Percentiles rank a stretch among this genome's conserved stretches.
These are phyloP conservation scores for Emmonsiellopsis sp. DNA, from an alignment of 2,329 filamentous ascomycete genomes.

Conservation along the genomic window DNA sequence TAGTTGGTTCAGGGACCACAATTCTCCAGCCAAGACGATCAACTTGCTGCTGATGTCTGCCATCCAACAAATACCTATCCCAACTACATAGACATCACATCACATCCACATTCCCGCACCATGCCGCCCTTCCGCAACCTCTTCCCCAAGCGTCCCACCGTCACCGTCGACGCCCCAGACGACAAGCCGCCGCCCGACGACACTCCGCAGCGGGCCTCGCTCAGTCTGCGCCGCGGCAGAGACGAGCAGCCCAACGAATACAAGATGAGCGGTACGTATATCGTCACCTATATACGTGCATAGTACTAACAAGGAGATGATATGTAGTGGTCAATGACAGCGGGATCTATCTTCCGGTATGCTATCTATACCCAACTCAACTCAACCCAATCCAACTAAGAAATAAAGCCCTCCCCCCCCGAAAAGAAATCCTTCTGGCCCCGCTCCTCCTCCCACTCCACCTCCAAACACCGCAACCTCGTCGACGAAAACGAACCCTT, in stretches of 20 bases:
- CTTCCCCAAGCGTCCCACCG: constrained; percentile 48
- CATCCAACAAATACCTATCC: too few relatives aligned
- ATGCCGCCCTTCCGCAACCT: constrained; percentile 67
- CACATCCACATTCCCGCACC: too few relatives aligned
- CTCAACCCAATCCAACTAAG: constrained; percentile 11
- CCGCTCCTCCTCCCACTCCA: constrained; percentile 41
- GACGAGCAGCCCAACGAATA: constrained; percentile 65
- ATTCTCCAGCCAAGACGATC: too few relatives aligned
- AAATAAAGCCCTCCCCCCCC: constrained; percentile 66
- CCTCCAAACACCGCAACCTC: constrained; percentile 53
- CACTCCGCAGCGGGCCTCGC: constrained; percentile 34
- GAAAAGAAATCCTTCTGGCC: constrained; percentile 78
- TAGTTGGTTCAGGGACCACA: too few relatives aligned
- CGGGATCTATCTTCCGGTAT: constrained; percentile 86
- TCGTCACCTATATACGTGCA: too few relatives aligned
- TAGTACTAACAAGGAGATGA: constrained; percentile 22
- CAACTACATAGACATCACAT: too few relatives aligned
- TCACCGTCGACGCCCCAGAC: constrained; percentile 43
- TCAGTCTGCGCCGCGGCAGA: constrained; percentile 53
- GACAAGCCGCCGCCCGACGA: constrained; percentile 19
- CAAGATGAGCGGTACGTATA: constrained; percentile 66
- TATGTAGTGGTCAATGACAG: constrained; percentile 83
- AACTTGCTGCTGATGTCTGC: too few relatives aligned
- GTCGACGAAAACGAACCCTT: constrained; percentile 84
- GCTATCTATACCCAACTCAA: constrained; percentile 26